phyloP scores from a whole-genome alignment of 192 early-diverging fungal genomes.

The Coemansia biformis region DNA sequence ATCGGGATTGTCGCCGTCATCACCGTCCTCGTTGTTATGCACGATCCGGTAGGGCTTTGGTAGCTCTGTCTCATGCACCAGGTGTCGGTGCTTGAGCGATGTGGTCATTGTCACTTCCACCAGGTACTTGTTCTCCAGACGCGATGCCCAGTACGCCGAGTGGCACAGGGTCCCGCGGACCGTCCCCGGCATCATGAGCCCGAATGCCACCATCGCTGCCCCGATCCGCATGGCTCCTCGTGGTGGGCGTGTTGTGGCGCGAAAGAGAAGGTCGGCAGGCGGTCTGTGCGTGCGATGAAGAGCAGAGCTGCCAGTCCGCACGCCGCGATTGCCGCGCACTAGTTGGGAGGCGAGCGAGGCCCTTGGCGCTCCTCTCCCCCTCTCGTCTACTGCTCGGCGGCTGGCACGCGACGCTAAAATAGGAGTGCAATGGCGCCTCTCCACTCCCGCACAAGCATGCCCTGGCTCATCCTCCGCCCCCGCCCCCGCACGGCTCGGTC shows the following conservation, averaged over 20 bases:
- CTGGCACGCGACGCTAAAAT: too few species aligned
- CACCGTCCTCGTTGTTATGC: slow-evolving; percentile 38
- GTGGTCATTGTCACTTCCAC: slow-evolving; percentile 29
- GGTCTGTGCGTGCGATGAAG: background rate
- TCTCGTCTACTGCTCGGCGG: too few species aligned
- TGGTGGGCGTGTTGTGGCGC: too few species aligned
- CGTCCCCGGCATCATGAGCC: background rate
- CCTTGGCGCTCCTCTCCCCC: too few species aligned
- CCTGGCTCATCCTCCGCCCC: too few species aligned
- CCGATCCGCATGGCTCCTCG: background rate
- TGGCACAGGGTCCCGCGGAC: slow-evolving; percentile 26
- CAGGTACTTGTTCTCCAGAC: slow-evolving; percentile 31
- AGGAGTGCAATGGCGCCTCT: too few species aligned
- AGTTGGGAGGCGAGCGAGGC: too few species aligned
- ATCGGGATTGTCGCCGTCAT: slow-evolving; percentile 39
- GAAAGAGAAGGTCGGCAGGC: background rate
- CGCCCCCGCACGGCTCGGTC: too few species aligned
- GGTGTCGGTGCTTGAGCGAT: slow-evolving; percentile 22
- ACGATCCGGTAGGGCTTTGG: slow-evolving; percentile 48
- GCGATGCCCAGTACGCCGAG: slow-evolving; percentile 35
- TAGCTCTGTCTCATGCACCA: slow-evolving; percentile 40
- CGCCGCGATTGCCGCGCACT: background rate
- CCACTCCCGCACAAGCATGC: too few species aligned
- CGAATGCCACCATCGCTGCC: background rate
- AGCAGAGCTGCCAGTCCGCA: background rate